phyloP scores from a whole-genome alignment of 2,329 filamentous ascomycete species.

The Cercospora beticola region DNA sequence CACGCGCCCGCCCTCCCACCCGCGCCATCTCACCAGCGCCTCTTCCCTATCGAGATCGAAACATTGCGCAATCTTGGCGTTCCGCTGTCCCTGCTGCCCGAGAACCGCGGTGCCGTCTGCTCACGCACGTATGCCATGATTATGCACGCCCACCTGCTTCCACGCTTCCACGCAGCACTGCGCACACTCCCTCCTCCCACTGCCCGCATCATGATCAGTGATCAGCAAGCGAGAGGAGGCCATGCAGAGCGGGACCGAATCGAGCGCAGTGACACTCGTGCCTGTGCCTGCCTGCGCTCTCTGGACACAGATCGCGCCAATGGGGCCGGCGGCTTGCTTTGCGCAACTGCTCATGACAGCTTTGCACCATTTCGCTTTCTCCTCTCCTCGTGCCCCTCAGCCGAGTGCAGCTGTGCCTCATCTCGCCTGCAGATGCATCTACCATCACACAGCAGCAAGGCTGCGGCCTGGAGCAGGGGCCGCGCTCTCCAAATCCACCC shows the following conservation, averaged over 20 bases:
- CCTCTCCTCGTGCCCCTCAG: neutral
- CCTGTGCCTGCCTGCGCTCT: neutral
- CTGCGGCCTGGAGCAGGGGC: conserved; percentile 19
- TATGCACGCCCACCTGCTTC: neutral
- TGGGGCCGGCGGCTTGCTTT: neutral
- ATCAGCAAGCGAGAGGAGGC: conserved; percentile 1
- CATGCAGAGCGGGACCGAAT: neutral
- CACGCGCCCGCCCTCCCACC: neutral
- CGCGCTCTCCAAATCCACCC: neutral
- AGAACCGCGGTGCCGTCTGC: neutral
- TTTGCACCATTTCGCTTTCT: neutral
- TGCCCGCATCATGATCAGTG: conserved; percentile 2
- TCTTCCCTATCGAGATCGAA: neutral
- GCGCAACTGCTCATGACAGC: conserved; percentile 6
- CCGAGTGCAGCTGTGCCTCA: conserved; percentile 19
- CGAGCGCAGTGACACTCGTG: neutral
- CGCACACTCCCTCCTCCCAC: neutral
- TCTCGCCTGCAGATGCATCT: conserved; percentile 25
- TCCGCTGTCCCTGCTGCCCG: neutral
- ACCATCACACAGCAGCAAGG: conserved; percentile 22
- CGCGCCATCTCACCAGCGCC: neutral
- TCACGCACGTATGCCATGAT: neutral
- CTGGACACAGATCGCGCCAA: conserved; percentile 3
- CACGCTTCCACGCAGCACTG: neutral
- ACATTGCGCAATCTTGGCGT: neutral